Conservation (phyloP, 805 yeast genomes). For the Huiozyma naganishii region DNA sequence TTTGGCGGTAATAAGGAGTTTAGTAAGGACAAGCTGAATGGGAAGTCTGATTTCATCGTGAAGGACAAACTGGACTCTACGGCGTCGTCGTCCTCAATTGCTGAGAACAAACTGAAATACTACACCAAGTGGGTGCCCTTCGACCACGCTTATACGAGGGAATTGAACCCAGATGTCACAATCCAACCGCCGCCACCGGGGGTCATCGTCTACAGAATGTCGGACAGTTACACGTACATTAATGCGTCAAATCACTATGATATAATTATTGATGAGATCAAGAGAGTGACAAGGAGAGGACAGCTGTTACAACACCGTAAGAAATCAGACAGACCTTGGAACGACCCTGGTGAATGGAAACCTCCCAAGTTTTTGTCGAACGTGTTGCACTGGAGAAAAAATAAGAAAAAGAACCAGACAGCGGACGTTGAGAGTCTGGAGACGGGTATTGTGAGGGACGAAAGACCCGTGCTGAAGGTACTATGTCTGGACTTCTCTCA, state of each 20-base stretch:
- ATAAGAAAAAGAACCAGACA: constrained; percentile 11
- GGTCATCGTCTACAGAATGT: constrained; percentile 71
- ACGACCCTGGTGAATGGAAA: constrained; percentile 57
- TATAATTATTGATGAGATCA: constrained; percentile 54
- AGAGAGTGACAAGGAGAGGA: constrained; percentile 51
- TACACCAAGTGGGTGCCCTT: constrained; percentile 65
- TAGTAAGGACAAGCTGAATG: background rate
- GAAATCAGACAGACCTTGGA: constrained; percentile 69
- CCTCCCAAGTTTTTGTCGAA: constrained; percentile 29
- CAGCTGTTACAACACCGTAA: constrained; percentile 27
- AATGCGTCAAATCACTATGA: constrained; percentile 71
- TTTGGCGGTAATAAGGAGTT: constrained; percentile 1
- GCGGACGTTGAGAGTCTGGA: background rate
- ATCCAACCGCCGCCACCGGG: constrained; percentile 84
- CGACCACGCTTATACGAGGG: constrained; percentile 28
- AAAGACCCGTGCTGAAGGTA: constrained; percentile 57
- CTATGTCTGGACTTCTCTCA: constrained; percentile 74
- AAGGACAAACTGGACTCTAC: background rate
- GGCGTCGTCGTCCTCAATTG: background rate
- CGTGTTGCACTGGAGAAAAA: background rate
- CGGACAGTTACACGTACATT: constrained; percentile 74
- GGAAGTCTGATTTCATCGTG: background rate
- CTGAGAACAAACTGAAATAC: constrained; percentile 27
- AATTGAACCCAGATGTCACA: constrained; percentile 43
- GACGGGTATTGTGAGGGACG: constrained; percentile 24